Percentiles rank a stretch among this genome's conserved stretches.
These are phyloP conservation scores for Pythium coloratum DNA, from an alignment of 352 stramenopile species.

Conservation along the genomic window DNA sequence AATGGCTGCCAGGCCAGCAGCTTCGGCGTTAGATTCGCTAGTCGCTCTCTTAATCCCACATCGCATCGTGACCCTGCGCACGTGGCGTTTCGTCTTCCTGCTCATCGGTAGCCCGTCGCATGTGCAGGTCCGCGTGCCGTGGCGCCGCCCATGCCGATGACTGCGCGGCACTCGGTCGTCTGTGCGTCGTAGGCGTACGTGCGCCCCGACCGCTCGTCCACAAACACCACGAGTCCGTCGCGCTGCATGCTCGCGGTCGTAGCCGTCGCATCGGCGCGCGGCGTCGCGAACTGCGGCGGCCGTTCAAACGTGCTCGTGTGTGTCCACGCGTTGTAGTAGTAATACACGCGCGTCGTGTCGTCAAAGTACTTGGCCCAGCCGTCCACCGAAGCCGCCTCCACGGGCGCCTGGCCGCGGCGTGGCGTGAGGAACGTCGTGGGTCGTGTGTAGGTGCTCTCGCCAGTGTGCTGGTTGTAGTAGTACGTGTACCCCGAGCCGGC, in stretches of 20 bases:
- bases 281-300: slow-evolving; percentile 44
- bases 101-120: slow-evolving; percentile 3
- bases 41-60: not conserved
- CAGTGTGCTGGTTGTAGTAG: slow-evolving; percentile 77
- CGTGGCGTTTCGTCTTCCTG: not conserved
- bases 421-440: slow-evolving; percentile 36
- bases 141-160: slow-evolving; percentile 2
- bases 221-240: slow-evolving; percentile 32
- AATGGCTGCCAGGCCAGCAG: not conserved
- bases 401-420: slow-evolving; percentile 22
- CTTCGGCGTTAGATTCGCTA: not conserved
- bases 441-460: slow-evolving; percentile 67
- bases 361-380: slow-evolving; percentile 66
- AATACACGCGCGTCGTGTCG: slow-evolving; percentile 47
- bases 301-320: slow-evolving; percentile 47
- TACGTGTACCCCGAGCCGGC: slow-evolving; percentile 45
- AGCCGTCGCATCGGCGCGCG: slow-evolving; percentile 29
- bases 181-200: slow-evolving; percentile 49
- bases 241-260: slow-evolving; percentile 6
- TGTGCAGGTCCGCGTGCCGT: slow-evolving; percentile 15
- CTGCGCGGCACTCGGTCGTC: slow-evolving; percentile 52
- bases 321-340: slow-evolving; percentile 63
- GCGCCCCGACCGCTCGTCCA: slow-evolving; percentile 43
- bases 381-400: slow-evolving; percentile 24
- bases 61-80: not conserved